A percentile compares a stretch with the other conserved stretches of the same genome.
phyloP scores from a whole-genome alignment of 768 basidiomycete genomes.

The Suillus subluteus region DNA sequence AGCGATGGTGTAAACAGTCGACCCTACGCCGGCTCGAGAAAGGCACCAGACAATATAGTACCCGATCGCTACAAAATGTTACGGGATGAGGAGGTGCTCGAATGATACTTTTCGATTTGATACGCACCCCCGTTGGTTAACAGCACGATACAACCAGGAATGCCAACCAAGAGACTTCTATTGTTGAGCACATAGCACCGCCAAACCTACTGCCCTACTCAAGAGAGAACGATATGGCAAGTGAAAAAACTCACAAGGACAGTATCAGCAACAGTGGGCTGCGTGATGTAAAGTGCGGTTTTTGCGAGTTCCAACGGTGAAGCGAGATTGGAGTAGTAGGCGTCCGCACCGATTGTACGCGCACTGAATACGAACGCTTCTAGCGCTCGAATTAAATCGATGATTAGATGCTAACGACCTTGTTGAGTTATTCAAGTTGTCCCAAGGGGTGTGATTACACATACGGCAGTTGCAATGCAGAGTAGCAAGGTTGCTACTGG shows the following conservation, averaged over 20 bases:
- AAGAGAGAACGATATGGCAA: neutral
- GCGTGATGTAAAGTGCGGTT: neutral
- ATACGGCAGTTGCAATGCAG: neutral
- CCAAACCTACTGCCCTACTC: neutral
- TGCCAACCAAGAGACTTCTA: neutral
- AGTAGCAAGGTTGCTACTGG: neutral
- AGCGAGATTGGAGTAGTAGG: neutral
- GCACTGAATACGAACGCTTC: neutral
- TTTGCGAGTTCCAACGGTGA: neutral
- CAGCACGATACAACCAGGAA: neutral
- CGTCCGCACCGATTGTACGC: neutral
- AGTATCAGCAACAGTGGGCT: neutral
- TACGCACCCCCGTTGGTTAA: neutral
- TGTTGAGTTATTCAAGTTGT: neutral
- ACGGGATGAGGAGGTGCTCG: neutral
- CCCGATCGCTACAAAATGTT: neutral
- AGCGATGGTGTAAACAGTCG: neutral
- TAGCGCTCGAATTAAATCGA: neutral
- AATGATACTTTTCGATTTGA: neutral
- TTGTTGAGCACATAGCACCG: neutral
- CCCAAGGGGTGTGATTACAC: neutral
- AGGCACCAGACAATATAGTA: constrained; percentile 4
- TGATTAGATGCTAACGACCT: neutral
- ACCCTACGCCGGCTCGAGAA: neutral
- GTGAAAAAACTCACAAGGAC: neutral